These are phyloP conservation scores for Penicillium psychrosexuale DNA, from an alignment of 2,329 filamentous ascomycete species.

Conservation along the genomic window DNA sequence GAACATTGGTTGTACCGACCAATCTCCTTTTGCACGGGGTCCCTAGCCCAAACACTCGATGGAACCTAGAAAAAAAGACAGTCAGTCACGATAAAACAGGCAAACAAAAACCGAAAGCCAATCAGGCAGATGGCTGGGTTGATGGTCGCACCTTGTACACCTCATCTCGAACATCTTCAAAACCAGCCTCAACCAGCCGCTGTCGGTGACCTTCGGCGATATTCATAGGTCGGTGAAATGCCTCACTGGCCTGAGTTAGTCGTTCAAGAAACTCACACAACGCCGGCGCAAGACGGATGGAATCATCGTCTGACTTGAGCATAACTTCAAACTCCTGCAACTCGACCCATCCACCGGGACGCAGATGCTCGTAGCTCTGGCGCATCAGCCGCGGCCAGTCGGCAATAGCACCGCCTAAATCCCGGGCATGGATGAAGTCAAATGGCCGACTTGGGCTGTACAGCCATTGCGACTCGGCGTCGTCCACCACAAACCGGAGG, in stretches of 20 bases:
- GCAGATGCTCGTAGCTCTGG: slow-evolving; percentile 35
- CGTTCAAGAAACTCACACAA: slow-evolving; percentile 27
- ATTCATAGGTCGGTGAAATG: slow-evolving; percentile 35
- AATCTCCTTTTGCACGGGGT: slow-evolving; percentile 47
- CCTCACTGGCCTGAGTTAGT: slow-evolving; percentile 29
- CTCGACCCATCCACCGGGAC: slow-evolving; percentile 52
- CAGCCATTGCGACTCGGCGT: slow-evolving; percentile 34
- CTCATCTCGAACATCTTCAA: slow-evolving; percentile 50
- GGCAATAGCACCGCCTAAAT: slow-evolving; percentile 31
- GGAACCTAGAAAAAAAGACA: slow-evolving; percentile 38
- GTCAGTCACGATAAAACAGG: not conserved
- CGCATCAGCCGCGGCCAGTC: slow-evolving; percentile 27
- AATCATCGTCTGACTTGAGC: slow-evolving; percentile 32
- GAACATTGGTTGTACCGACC: slow-evolving; percentile 32
- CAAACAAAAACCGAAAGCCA: not conserved
- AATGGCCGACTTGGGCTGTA: slow-evolving; percentile 25
- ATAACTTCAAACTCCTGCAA: slow-evolving; percentile 39
- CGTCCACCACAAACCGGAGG: slow-evolving; percentile 35
- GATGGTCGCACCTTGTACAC: slow-evolving; percentile 39
- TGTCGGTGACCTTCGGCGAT: slow-evolving; percentile 39
- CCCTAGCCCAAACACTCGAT: slow-evolving; percentile 49
- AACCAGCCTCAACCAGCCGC: slow-evolving; percentile 52
- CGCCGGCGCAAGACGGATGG: slow-evolving; percentile 24
- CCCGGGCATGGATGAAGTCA: slow-evolving; percentile 36
- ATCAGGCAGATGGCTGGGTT: not conserved